Percentiles rank a stretch among this genome's conserved stretches.
phyloP scores from a whole-genome alignment of 2,329 filamentous ascomycete genomes.

The Piedraia hortae region DNA sequence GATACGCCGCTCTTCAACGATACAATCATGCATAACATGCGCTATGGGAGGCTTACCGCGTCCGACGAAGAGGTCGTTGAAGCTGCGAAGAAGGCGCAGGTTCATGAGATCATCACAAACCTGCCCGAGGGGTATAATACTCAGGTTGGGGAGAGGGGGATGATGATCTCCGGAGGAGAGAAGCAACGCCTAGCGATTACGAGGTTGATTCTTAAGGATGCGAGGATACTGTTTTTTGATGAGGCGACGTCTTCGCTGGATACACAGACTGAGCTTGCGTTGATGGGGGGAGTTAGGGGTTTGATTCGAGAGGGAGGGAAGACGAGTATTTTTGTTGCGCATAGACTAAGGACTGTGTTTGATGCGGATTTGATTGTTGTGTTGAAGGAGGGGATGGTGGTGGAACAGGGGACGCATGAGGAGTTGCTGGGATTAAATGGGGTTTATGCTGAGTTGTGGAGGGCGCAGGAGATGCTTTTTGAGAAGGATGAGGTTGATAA shows the following conservation, averaged over 20 bases:
- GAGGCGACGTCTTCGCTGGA: slow-evolving; percentile 82
- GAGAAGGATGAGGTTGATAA: slow-evolving; percentile 8
- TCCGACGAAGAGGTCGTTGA: slow-evolving; percentile 42
- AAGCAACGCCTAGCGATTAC: slow-evolving; percentile 77
- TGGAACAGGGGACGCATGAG: slow-evolving; percentile 66
- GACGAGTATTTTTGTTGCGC: slow-evolving; percentile 86
- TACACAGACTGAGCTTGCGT: slow-evolving; percentile 73
- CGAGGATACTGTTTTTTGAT: slow-evolving; percentile 76
- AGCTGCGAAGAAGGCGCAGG: slow-evolving; percentile 56
- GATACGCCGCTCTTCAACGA: slow-evolving; percentile 95
- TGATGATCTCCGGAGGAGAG: slow-evolving; percentile 89
- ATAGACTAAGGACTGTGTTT: slow-evolving; percentile 74
- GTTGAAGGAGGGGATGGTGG: slow-evolving; percentile 56
- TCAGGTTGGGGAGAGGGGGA: slow-evolving; percentile 71
- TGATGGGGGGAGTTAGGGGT: slow-evolving; percentile 78
- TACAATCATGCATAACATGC: slow-evolving; percentile 84
- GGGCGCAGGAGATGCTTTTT: slow-evolving; percentile 19
- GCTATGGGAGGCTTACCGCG: slow-evolving; percentile 63
- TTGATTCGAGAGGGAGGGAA: slow-evolving; percentile 67
- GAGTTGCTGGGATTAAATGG: slow-evolving; percentile 54
- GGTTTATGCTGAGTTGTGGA: slow-evolving; percentile 77
- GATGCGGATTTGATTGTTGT: slow-evolving; percentile 85
- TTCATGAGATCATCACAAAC: slow-evolving; percentile 54
- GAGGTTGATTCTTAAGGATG: slow-evolving; percentile 63
- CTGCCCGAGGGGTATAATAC: slow-evolving; percentile 68